Base-by-base conservation (phyloP, 2,329 filamentous ascomycete species). In the Blastomyces silverae region DNA sequence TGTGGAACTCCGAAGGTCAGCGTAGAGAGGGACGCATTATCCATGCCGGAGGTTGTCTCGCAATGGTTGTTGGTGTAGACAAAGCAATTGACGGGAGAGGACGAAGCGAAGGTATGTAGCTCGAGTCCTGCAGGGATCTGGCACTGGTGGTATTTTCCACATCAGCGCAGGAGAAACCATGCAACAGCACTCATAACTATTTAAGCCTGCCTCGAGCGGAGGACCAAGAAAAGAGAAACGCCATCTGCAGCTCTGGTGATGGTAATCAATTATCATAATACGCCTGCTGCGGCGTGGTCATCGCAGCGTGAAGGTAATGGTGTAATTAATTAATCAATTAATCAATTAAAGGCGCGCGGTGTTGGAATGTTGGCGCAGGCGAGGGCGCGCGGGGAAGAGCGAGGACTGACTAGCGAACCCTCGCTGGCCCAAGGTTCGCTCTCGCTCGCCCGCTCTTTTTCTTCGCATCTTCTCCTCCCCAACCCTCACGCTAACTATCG, bases 401-500 rank as follows among this genome's bases (percentile, higher is more conserved):
- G 28, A 37, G 7, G 31, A 34, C 8, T 13, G 31, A 34, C 8
- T 13, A 39, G 31, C 31, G 17, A 37, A 37, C 28, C 6, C 28
- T 31, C 25, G 28, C 17, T 37, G 53, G 10, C 3, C 22, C 22
- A 52, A 22, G 10, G 48, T 55, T 66, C 65, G 61, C 64, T 66
- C 70, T 67, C 68, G 66, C 66, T 66, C 68, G 68, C 68, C 70
- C 61, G 61, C 63, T 71, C 70, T 70, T 66, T 70, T 69, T 64
- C 67, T 67, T 67, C 64, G 69, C 66, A 65, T 70, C 69, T 66
- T 67, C 67, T 68, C 59, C 68, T 68, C 66, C 66, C 65, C 71
- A 67, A 70, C 71, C 69, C 71, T 69, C 67, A 67, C 68, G 69
- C 69, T 73, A 39, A 39, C 37, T 13, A 69, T 17, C 20, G 42